Conservation (phyloP, 441 rosid genomes). For the Syzygium malaccense region DNA sequence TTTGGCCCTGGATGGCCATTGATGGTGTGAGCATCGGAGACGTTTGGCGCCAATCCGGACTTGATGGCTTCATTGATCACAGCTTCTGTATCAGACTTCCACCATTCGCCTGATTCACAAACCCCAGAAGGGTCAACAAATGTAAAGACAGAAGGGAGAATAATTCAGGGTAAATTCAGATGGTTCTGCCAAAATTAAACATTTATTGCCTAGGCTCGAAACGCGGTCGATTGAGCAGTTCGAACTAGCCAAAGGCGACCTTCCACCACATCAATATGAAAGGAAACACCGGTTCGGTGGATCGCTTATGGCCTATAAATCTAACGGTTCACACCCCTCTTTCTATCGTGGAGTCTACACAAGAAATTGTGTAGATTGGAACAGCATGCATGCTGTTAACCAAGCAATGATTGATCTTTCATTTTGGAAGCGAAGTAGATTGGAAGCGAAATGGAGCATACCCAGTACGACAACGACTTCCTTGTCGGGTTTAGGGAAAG, state of each 20-base stretch:
- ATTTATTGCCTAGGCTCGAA: too few species aligned
- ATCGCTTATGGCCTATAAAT: too few species aligned
- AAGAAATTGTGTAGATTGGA: too few species aligned
- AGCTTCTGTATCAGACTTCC: neutral
- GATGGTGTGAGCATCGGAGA: neutral
- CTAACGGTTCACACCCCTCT: too few species aligned
- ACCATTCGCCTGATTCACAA: neutral
- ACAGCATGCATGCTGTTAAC: neutral
- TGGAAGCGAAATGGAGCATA: neutral
- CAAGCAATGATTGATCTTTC: neutral
- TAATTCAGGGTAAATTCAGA: too few species aligned
- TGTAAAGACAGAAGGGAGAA: too few species aligned
- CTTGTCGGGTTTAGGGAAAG: constrained; percentile 10
- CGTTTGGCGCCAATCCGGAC: neutral
- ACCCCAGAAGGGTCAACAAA: neutral
- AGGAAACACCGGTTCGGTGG: too few species aligned
- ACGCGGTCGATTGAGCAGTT: too few species aligned
- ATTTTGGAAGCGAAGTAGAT: neutral
- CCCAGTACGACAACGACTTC: constrained; percentile 6
- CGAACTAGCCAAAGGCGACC: too few species aligned
- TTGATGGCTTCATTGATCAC: neutral
- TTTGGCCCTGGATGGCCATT: neutral
- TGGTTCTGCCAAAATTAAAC: too few species aligned
- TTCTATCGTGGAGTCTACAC: too few species aligned
- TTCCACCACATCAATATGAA: too few species aligned